Percentiles rank a stretch among this genome's conserved stretches.
Evolutionary conservation across 1,284 basidiomycete genomes (phyloP).

Genomic region (Wallemia mellicola): DNA sequence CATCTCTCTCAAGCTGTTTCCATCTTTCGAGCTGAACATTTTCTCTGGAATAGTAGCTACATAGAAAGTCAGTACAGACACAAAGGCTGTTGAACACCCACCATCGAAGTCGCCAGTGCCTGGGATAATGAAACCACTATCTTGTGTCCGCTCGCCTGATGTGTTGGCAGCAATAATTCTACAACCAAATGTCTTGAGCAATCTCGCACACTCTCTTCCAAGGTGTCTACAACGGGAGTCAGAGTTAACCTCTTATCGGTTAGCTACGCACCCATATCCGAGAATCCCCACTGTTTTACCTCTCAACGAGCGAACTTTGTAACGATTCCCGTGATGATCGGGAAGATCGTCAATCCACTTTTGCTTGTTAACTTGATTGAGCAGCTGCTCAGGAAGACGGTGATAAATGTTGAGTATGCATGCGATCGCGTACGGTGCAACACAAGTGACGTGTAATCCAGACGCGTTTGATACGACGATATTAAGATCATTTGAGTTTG

Average conservation of each 20-base stretch:
- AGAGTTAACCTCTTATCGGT: no score
- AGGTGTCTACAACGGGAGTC: no score
- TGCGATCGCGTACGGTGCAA: not conserved
- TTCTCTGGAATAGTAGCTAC: constrained; percentile 12
- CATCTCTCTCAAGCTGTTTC: constrained; percentile 12
- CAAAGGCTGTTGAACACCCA: constrained; percentile 3
- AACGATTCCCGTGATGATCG: not conserved
- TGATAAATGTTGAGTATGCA: not conserved
- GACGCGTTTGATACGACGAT: not conserved
- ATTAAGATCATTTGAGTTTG: not conserved
- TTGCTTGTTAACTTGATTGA: not conserved
- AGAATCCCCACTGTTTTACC: not conserved
- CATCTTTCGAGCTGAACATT: constrained; percentile 13
- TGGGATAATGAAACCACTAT: constrained; percentile 15
- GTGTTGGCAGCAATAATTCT: constrained; percentile 16
- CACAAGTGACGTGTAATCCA: not conserved
- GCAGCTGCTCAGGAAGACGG: not conserved
- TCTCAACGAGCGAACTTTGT: not conserved
- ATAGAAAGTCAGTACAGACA: not conserved
- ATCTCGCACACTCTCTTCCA: constrained; percentile 14
- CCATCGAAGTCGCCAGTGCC: constrained; percentile 15
- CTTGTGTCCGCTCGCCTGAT: constrained; percentile 10
- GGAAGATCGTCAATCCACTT: not conserved
- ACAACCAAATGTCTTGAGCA: constrained; percentile 13
- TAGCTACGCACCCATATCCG: constrained; percentile 1